Evolutionary conservation across 305 asterid species (phyloP).

Genomic region (Fraxinus paxiana): DNA sequence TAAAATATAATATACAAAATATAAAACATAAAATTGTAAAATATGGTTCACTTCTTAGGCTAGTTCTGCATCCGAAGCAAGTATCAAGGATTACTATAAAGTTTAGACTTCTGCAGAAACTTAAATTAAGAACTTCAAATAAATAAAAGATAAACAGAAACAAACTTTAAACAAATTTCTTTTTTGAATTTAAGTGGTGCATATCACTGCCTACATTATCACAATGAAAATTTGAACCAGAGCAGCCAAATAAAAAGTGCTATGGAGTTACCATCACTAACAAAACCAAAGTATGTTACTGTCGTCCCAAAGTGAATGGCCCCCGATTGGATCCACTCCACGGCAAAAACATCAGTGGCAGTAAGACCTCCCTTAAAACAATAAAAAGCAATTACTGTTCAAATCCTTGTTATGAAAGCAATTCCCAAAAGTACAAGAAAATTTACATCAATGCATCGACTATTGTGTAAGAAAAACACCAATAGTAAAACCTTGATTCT

Average conservation of each 20-base stretch:
- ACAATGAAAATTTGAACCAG: neutral
- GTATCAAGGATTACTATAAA: neutral
- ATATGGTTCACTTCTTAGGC: neutral
- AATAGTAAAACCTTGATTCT: neutral
- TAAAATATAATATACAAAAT: neutral
- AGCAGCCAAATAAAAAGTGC: constrained; percentile 8
- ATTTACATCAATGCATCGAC: neutral
- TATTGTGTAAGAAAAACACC: neutral
- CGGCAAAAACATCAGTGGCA: constrained; percentile 77
- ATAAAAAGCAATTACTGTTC: neutral
- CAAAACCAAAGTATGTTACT: constrained; percentile 87
- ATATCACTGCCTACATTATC: constrained; percentile 1
- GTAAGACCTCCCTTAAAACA: no score
- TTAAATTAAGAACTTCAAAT: neutral
- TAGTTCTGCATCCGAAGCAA: neutral
- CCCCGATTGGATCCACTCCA: constrained; percentile 92
- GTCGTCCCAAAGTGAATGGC: constrained; percentile 91
- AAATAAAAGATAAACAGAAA: neutral
- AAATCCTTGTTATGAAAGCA: neutral
- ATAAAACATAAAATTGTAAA: neutral
- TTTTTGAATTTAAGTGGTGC: neutral
- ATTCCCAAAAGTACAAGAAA: neutral
- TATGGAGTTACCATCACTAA: constrained; percentile 74
- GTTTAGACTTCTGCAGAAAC: neutral
- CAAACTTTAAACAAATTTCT: neutral